Conservation (phyloP, 768 basidiomycete species). For the Amanita pseudoporphyria region DNA sequence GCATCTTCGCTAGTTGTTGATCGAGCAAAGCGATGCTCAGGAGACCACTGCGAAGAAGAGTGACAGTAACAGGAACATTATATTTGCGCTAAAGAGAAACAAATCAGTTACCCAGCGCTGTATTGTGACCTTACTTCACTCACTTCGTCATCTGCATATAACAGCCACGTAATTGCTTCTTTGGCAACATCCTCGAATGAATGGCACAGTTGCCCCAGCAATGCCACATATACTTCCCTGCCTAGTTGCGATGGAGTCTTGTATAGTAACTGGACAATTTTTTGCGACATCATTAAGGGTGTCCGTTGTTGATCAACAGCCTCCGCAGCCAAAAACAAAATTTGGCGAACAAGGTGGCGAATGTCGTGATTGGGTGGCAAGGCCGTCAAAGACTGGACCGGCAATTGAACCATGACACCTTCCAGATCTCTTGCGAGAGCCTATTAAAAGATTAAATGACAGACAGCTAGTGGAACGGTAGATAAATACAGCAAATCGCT, state of each 20-base stretch:
- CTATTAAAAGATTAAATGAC: conserved; percentile 12
- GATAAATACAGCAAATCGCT: conserved; percentile 55
- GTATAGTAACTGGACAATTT: conserved; percentile 91
- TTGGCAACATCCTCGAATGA: conserved; percentile 88
- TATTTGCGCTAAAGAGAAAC: conserved; percentile 68
- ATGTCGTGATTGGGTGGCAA: conserved; percentile 82
- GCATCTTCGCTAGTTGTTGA: conserved; percentile 79
- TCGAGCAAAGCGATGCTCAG: conserved; percentile 74
- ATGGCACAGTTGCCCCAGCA: conserved; percentile 84
- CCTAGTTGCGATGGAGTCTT: conserved; percentile 81
- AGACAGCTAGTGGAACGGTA: background rate
- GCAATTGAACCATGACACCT: conserved; percentile 67
- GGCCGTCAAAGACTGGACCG: conserved; percentile 55
- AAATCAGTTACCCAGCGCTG: conserved; percentile 1
- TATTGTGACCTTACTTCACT: conserved; percentile 16
- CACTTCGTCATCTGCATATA: conserved; percentile 95
- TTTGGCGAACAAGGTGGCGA: conserved; percentile 74
- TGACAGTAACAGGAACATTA: conserved; percentile 89
- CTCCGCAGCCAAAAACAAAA: conserved; percentile 73
- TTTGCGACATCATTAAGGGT: conserved; percentile 88
- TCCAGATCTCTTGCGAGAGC: conserved; percentile 61
- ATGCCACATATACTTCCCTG: conserved; percentile 85
- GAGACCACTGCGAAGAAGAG: conserved; percentile 76
- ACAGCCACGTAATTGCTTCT: conserved; percentile 93
- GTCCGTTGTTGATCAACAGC: conserved; percentile 77